Base-by-base conservation (phyloP, 345 rosid species). In the Hirschfeldia incana region DNA sequence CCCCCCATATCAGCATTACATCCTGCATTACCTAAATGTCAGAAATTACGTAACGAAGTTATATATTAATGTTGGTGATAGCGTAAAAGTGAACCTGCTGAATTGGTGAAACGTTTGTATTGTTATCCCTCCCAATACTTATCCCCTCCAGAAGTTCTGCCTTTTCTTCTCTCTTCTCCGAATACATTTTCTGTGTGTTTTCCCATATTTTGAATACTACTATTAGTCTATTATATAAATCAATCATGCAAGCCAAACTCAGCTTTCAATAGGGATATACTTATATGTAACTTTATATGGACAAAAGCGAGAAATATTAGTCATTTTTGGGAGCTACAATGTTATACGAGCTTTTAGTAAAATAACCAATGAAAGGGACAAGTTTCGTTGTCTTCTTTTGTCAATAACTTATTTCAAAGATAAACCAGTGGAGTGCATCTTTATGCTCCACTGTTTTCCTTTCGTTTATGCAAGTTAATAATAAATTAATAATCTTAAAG, bases 1-100 rank as follows among this genome's bases (percentile, higher is more conserved):
- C 89, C 76, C 98, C 98, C 98, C 97, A 94, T 4, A 94, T 74
- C 32, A 94, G 16, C 83, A 92, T 51, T 3, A 89, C 90, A 39
- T 92, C 91, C 98, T 94, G 70, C 67, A 66, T 36, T 16, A 55
- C 16, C 27, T 55, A 15, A 53, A 55, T 55, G 16, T 55, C 60
- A 6, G 28, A 21, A 55, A 16, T 17, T 7, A 55, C 6, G 61
- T 21, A 17, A 57, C 12, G 29, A 29, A 8, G 12, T 64, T 51
- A 12, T 13, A 33, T 60, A 51, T 16, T 64, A 42, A 2, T 10
- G 21, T 32, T 4, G 4, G 8, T 21, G 57, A 28, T 74, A 36
- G 17, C 8, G 4, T 61, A 60, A 30, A 15, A 69, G 58, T 39
- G 53, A 73, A 90, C 98, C 93, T 94, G 98, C 42, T 81, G 67